Base-by-base conservation (phyloP, 768 basidiomycete genomes). In the Russula vinacea region DNA sequence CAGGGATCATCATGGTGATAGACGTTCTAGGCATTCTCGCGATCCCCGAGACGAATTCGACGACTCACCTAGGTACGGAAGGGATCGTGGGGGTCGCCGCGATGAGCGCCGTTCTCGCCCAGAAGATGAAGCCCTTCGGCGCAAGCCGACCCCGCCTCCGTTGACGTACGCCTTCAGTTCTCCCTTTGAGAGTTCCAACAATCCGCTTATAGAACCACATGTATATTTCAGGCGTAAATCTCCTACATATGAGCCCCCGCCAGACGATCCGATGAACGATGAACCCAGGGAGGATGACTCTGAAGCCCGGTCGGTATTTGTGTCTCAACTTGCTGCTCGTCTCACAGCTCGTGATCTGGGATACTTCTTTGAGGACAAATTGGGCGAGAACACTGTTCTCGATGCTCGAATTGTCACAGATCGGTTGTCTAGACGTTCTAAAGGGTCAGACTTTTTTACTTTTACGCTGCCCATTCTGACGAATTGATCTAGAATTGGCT, bases 321-420 rank as follows among this genome's bases (percentile, higher is more conserved):
- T 97, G 74, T 96, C 95, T 71, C 97, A 98, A 78, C 87, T 99
- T 74, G 93, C 97, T 71, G 94, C 94, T 66, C 89, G 94, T 73
- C 85, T 98, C 74, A 98, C 95, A 64, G 94, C 95, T 71, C 87
- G 94, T 74, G 97, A 99, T 79, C 80, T 99, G 77, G 95, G 95
- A 69, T 92, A 94, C 78, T 99, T 99, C 81, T 98, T 99, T 73
- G 96, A 98, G 80, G 91, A 96, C 74, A 92, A 95, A 74, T 81
- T 98, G 51, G 96, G 95, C 24, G 91, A 94, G 78, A 88, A 89
- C 42, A 86, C 90, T 22, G 97, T 99, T 8, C 88, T 95, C 81
- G 97, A 99, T 72, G 91, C 96, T 32, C 81, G 94, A 64, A 94
- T 99, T 72, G 97, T 99, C 39, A 96, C 94, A 1, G 97, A 99